Evolutionary conservation across 495 filamentous ascomycete species (phyloP).

Genomic region (Recurvomyces mirabilis): DNA sequence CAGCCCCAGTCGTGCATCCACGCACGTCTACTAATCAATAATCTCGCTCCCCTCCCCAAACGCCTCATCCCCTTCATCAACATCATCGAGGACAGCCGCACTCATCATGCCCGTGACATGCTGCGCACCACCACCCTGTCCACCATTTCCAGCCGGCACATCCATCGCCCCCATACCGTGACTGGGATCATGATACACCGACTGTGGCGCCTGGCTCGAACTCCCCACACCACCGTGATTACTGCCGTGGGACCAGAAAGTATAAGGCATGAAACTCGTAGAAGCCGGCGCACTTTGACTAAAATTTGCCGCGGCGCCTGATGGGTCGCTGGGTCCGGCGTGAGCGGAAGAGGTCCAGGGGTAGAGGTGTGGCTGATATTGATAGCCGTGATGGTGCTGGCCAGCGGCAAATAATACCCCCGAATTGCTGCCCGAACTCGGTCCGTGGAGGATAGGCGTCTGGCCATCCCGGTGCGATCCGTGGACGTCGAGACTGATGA

Average conservation of each 20-base stretch:
- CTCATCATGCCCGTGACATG: slow-evolving; percentile 32
- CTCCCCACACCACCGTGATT: too few relatives aligned
- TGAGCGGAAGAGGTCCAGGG: background rate
- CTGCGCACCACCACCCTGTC: slow-evolving; percentile 15
- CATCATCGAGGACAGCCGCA: slow-evolving; percentile 25
- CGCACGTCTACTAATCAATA: slow-evolving; percentile 20
- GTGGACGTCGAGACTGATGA: slow-evolving; percentile 13
- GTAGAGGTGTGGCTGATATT: slow-evolving; percentile 3
- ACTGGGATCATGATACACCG: background rate
- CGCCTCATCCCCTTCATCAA: slow-evolving; percentile 27
- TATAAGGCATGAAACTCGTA: slow-evolving; percentile 1
- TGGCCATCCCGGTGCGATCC: slow-evolving; percentile 12
- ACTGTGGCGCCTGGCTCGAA: too few relatives aligned
- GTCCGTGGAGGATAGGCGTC: slow-evolving; percentile 9
- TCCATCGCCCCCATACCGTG: background rate
- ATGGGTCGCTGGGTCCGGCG: too few relatives aligned
- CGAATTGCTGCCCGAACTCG: background rate
- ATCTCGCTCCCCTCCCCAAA: slow-evolving; percentile 33
- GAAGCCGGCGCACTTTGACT: slow-evolving; percentile 15
- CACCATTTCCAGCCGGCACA: background rate
- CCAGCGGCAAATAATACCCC: slow-evolving; percentile 1
- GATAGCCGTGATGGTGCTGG: background rate
- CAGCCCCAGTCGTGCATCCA: background rate
- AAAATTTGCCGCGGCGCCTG: slow-evolving; percentile 2
- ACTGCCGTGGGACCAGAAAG: too few relatives aligned